Conservation (phyloP, 768 basidiomycete genomes). For the Daedaleopsis nitida region DNA sequence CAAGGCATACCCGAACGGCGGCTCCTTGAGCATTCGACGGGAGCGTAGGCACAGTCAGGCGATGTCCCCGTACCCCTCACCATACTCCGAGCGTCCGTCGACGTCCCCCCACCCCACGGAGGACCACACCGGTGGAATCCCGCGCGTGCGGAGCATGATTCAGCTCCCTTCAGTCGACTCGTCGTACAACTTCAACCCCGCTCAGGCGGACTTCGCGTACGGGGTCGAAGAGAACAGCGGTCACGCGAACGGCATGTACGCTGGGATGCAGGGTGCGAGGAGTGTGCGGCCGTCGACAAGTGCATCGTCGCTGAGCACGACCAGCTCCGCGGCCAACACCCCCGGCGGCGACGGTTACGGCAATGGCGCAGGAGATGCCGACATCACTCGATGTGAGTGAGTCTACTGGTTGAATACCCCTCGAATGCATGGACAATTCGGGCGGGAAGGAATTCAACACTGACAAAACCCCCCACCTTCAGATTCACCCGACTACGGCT, state of each 20-base stretch:
- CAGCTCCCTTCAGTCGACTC: constrained; percentile 72
- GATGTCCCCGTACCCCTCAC: constrained; percentile 84
- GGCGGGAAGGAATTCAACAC: too few relatives aligned
- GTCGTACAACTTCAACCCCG: constrained; percentile 58
- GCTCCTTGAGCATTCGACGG: constrained; percentile 69
- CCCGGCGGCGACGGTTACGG: constrained; percentile 68
- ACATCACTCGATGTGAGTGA: constrained; percentile 83
- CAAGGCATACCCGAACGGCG: constrained; percentile 53
- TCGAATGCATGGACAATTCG: neutral
- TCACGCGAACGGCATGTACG: constrained; percentile 31
- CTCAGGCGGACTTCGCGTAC: constrained; percentile 81
- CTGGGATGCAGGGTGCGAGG: constrained; percentile 35
- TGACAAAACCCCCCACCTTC: constrained; percentile 35
- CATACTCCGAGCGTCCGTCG: constrained; percentile 73
- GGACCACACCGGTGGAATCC: constrained; percentile 45
- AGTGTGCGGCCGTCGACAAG: constrained; percentile 74
- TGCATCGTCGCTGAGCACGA: constrained; percentile 76
- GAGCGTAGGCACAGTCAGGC: constrained; percentile 83
- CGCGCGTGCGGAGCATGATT: constrained; percentile 83
- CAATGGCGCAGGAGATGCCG: constrained; percentile 55
- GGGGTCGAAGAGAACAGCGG: constrained; percentile 46
- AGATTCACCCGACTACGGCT: constrained; percentile 88
- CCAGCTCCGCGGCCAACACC: constrained; percentile 81
- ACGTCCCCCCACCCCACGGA: constrained; percentile 71
- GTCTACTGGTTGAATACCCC: constrained; percentile 20